Percentiles rank a stretch among this genome's conserved stretches.
Evolutionary conservation across 495 filamentous ascomycete genomes (phyloP).

Genomic region (Annulohypoxylon nitens): DNA sequence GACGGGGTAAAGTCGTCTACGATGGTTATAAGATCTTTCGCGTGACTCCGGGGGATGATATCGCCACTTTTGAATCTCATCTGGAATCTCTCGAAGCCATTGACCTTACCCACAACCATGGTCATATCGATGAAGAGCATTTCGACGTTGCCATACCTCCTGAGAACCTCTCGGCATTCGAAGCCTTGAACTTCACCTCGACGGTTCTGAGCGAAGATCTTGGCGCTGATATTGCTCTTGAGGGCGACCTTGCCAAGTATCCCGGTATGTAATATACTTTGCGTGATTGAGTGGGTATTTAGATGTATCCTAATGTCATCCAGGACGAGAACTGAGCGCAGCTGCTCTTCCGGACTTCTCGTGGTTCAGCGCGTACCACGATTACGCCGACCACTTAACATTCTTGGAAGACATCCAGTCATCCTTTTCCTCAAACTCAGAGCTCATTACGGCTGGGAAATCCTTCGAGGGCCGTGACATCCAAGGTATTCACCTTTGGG

Average conservation of each 20-base stretch:
- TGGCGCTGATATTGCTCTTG: conserved; percentile 59
- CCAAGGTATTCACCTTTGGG: conserved; percentile 72
- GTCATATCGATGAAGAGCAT: conserved; percentile 44
- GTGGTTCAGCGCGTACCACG: conserved; percentile 71
- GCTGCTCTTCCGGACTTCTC: conserved; percentile 51
- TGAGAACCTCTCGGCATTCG: conserved; percentile 56
- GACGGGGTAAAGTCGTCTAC: conserved; percentile 51
- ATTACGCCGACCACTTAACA: conserved; percentile 67
- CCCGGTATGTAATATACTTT: conserved; percentile 35
- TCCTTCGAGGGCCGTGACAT: conserved; percentile 66
- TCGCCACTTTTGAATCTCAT: conserved; percentile 48
- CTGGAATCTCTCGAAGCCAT: conserved; percentile 51
- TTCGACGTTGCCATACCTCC: conserved; percentile 61
- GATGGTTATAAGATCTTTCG: conserved; percentile 63
- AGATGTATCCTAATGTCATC: neutral
- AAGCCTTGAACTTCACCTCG: conserved; percentile 53
- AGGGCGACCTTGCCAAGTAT: conserved; percentile 52
- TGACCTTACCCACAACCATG: conserved; percentile 51
- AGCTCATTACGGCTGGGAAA: conserved; percentile 67
- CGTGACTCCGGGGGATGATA: conserved; percentile 38
- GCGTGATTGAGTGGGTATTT: neutral
- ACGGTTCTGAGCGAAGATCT: conserved; percentile 62
- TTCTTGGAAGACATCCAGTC: conserved; percentile 66
- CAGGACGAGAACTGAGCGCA: conserved; percentile 26
- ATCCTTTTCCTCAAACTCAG: conserved; percentile 64